Base-by-base conservation (phyloP, 2,329 filamentous ascomycete species). In the Aspergillus japonicus region DNA sequence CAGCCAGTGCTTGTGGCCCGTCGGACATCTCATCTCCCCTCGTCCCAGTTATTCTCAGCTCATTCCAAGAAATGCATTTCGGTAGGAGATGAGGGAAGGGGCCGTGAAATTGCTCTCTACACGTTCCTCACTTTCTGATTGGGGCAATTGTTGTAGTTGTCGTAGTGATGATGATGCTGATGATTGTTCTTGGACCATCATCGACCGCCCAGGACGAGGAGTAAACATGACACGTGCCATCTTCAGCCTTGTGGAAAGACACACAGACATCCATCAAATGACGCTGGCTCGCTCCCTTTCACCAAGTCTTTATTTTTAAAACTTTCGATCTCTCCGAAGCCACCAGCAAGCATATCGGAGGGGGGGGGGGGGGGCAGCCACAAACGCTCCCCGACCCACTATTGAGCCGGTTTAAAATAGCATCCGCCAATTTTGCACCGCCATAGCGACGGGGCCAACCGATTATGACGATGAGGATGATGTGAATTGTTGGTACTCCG, bases 241-340 rank as follows among this genome's bases (percentile, higher is more conserved):
- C n/a, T 47, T 60, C 58, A 60, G 58, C 58, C 58, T 51, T 60
- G 58, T 57, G 42, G 50, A 44, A n/a, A 21, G 50, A 35, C 26
- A 52, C 29, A 52, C 50, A 23, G 21, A 21, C 35, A 56, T 52
- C 48, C 49, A 14, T 4, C 39, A 31, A n/a, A 8, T 52, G 31
- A 52, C 50, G 50, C 33, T 42, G 39, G 19, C 31, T 52, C 31
- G 29, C 21, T 52, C 50, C 50, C 33, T 19, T 24, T 52, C 29
- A 21, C 50, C 23, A 16, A 19, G 16, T 44, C 39, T 44, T 44
- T 44, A 44, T 44, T 44, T 44, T 44, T 44, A 44, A 44, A 2
- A 12, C 39, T 8, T 19, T 16, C 12, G 33, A 35, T 35, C 6
- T 44, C 39, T 44, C n/a, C 39, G 39, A 44, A 44, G 39, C 39